Evolutionary conservation across 2,329 filamentous ascomycete genomes (phyloP).

Genomic region (Neofusicoccum cordaticola): DNA sequence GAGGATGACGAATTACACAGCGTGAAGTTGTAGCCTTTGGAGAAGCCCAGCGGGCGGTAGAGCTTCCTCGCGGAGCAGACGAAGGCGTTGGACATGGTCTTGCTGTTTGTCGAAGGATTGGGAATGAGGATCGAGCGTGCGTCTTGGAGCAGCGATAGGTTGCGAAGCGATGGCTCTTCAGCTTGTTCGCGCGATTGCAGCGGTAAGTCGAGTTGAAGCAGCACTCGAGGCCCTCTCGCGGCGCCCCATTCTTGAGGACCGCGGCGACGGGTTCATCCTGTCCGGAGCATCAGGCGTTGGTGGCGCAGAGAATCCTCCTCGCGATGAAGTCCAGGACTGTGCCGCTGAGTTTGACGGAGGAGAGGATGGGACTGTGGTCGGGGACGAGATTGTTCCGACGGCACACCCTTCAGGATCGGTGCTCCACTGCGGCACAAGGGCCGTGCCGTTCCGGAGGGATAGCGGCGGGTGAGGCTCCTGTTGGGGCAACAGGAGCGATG

Average conservation of each 20-base stretch:
- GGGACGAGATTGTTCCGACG: neutral
- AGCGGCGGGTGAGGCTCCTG: neutral
- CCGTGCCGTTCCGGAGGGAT: neutral
- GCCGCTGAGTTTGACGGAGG: too few species aligned
- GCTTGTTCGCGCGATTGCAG: too few species aligned
- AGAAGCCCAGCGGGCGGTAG: slow-evolving; percentile 54
- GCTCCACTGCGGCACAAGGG: neutral
- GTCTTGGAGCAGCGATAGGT: neutral
- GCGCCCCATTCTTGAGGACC: neutral
- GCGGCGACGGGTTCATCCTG: neutral
- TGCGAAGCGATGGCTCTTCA: neutral
- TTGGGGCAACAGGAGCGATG: too few species aligned
- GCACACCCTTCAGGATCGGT: neutral
- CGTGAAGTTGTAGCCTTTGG: slow-evolving; percentile 56
- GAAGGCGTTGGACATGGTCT: neutral
- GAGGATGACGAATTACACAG: slow-evolving; percentile 38
- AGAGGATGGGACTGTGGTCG: neutral
- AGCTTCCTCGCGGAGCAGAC: slow-evolving; percentile 22
- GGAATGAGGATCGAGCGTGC: neutral
- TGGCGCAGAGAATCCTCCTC: neutral
- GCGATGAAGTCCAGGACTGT: too few species aligned
- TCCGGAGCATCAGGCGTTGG: neutral
- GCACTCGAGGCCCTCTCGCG: neutral
- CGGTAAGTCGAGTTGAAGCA: neutral
- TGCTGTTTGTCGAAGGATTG: neutral